Evolutionary conservation across 495 filamentous ascomycete species (phyloP), one percentile per base, ranked within the genome.

Genomic region (Tuber microsphaerosporum): DNA sequence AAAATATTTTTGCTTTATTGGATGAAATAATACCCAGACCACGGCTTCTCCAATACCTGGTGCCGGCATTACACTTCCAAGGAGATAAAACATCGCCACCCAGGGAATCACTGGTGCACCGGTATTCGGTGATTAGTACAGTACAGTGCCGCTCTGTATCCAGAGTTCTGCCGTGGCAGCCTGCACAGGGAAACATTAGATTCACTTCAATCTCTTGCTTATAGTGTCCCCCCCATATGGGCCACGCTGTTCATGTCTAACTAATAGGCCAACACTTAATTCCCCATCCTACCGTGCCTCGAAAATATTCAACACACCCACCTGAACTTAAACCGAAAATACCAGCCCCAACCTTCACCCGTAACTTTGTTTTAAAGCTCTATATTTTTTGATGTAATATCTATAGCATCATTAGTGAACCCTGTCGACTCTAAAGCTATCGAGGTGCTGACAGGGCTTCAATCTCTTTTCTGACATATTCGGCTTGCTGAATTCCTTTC

Each of bases 311-410:
- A 34, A 65, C n/a, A 65, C 56, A 12, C 14, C 56, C 31, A 34
- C 26, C 56, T 26, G 1, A 31, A 31, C n/a, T 31, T 61, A 31
- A 61, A 3, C 31, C 22, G 20, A 31, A 26, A 12, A n/a, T 26
- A 31, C 51, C 51, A 3, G 31, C 26, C 26, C 3, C 6, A n/a
- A 31, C 12, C 10, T 34, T 65, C n/a, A 65, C 44, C 90, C 89
- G 86, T 98, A 98, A 82, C 93, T 88, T 85, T 94, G 89, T 81
- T 90, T 90, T 79, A 99, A 87, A 70, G 93, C 89, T 78, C 95
- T 90, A 86, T 99, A 99, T 84, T 91, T 89, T 86, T 97, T 98
- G 76, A 99, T 85, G 86, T 94, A 95, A 85, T 97, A 97, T 83
- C 94, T 98, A 83, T 77, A 44, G 41, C 56, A 78, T 8, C 70